phyloP scores from a whole-genome alignment of 495 filamentous ascomycete genomes.

The Arthonia radiata region DNA sequence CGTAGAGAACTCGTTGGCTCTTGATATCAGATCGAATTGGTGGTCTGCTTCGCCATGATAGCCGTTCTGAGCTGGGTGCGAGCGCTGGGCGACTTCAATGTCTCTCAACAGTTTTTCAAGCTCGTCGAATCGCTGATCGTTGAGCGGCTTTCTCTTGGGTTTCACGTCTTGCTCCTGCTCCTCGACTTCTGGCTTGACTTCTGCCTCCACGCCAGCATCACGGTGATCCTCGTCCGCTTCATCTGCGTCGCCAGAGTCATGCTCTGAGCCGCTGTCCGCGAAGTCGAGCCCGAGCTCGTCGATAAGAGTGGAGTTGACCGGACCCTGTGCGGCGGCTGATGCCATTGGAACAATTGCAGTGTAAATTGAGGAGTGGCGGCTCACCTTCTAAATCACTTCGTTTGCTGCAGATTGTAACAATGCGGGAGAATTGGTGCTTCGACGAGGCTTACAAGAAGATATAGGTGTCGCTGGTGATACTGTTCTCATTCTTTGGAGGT shows the following conservation, averaged over 20 bases:
- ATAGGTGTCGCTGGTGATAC: too few relatives aligned
- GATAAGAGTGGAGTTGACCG: slow-evolving; percentile 55
- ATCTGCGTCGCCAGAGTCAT: slow-evolving; percentile 22
- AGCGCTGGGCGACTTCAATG: slow-evolving; percentile 47
- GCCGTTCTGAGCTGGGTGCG: slow-evolving; percentile 30
- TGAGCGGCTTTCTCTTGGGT: too few relatives aligned
- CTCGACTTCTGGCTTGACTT: slow-evolving; percentile 46
- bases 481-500: too few relatives aligned
- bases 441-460: too few relatives aligned
- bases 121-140: slow-evolving; percentile 48
- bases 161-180: slow-evolving; percentile 52
- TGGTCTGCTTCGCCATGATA: slow-evolving; percentile 68
- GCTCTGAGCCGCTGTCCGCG: slow-evolving; percentile 43
- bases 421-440: too few relatives aligned
- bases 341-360: too few relatives aligned
- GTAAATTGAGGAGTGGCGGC: too few relatives aligned
- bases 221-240: slow-evolving; percentile 11
- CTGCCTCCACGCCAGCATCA: slow-evolving; percentile 22
- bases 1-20: slow-evolving; percentile 66
- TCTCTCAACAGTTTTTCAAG: slow-evolving; percentile 53
- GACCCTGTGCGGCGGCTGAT: too few relatives aligned
- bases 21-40: slow-evolving; percentile 59
- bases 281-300: slow-evolving; percentile 80
- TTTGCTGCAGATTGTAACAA: too few relatives aligned
- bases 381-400: too few relatives aligned